Evolutionary conservation across 1,139 yeast species (phyloP), one percentile per base, ranked within the genome.

Genomic region (Casaregolazyma suthepensis): DNA sequence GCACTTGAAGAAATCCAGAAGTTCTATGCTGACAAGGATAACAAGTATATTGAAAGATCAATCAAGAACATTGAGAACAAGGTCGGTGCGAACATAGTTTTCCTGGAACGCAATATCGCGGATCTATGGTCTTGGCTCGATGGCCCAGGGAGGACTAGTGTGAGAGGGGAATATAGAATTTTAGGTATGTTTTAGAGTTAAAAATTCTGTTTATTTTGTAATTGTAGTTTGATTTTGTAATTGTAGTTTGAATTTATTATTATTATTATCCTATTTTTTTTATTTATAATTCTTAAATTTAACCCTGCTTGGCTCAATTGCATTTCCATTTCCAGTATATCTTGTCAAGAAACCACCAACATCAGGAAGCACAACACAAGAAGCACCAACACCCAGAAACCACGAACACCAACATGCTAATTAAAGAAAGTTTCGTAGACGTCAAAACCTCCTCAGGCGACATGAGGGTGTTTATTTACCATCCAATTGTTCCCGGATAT

Each of bases 401-500:
- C n/a, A n/a, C n/a, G n/a, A n/a, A n/a, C 22, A 37, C 35, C 45
- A 38, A 59, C 50, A 86, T 87, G 94, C 75, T 87, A 61, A 81
- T 86, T 60, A 80, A 81, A 57, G 94, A 87, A 66, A 68, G 81
- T 5, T 80, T 66, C 67, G 79, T 77, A 58, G 95, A 87, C 65
- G 81, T 86, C 44, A 68, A 72, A 59, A 85, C 94, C 13, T 78
- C 85, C 3, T 75, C 76, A 57, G 87, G 85, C 29, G 78, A 81
- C 52, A 78, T 86, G 80, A 76, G 94, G 58, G 73, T 86, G 50
- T 83, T 74, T 66, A 76, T 80, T 35, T 86, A 71, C 70, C 87
- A 83, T 54, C 95, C 95, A 10, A 78, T 76, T 62, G 77, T 87
- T 54, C 80, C 83, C 45, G 83, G 83, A 56, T 85, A 84, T 68